These are phyloP conservation scores for Pseudodiploospora longispora DNA, from an alignment of 2,329 filamentous ascomycete genomes.

Conservation along the genomic window DNA sequence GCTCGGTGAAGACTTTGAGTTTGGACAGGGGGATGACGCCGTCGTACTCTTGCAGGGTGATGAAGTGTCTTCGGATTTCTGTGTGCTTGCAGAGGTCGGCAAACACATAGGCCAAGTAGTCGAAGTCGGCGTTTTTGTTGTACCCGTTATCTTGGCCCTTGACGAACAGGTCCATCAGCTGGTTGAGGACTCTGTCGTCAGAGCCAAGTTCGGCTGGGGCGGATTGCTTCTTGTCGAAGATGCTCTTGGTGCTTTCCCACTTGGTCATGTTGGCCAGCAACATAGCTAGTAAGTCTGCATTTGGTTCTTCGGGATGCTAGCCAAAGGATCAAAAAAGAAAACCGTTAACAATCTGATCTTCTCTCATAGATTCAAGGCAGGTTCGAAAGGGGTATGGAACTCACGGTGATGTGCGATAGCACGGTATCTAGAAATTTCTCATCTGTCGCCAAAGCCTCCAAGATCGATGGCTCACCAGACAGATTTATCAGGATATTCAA, in stretches of 20 bases:
- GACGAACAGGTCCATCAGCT: constrained; percentile 92
- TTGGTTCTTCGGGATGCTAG: constrained; percentile 64
- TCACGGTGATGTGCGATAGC: constrained; percentile 65
- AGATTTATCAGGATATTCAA: constrained; percentile 85
- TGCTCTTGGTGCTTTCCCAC: constrained; percentile 60
- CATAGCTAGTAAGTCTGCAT: constrained; percentile 83
- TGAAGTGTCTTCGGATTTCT: constrained; percentile 67
- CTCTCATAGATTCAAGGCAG: too few species aligned
- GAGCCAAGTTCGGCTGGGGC: constrained; percentile 63
- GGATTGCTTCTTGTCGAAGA: constrained; percentile 61
- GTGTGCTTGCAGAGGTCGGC: constrained; percentile 82
- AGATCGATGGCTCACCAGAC: constrained; percentile 66
- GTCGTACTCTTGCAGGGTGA: constrained; percentile 68
- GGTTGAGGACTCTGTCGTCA: constrained; percentile 71
- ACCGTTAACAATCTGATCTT: neutral
- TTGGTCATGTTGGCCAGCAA: constrained; percentile 88
- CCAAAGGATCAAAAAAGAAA: neutral
- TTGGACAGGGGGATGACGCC: constrained; percentile 82
- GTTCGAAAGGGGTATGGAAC: constrained; percentile 19
- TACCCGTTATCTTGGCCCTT: constrained; percentile 76
- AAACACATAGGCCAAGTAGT: constrained; percentile 91
- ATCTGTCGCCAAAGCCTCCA: constrained; percentile 66
- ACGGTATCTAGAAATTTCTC: constrained; percentile 72
- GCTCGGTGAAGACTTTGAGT: constrained; percentile 89
- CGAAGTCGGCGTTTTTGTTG: constrained; percentile 79